Base-by-base conservation (phyloP, 768 basidiomycete genomes). In the Collybia nuda region DNA sequence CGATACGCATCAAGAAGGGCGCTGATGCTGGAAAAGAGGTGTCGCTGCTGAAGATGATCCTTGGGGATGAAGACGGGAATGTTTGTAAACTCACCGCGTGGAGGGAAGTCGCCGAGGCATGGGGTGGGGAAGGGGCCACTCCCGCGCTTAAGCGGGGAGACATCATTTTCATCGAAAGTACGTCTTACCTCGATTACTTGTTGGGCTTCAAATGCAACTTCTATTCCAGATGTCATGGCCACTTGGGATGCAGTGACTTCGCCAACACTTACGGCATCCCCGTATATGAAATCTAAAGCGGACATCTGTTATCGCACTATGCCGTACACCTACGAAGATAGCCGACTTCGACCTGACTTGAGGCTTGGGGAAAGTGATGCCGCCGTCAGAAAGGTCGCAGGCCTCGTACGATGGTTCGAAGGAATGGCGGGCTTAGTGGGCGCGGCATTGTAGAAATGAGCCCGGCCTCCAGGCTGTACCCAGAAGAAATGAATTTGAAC, bases 241-340 rank as follows among this genome's bases (percentile, higher is more conserved):
- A 63, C 70, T 7, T 78, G 71, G 60, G 77, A 81, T 53, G 60
- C 72, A 1, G 58, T 64, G 8, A 64, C 73, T 1, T 72, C 81
- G 1, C 66, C 80, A 42, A 71, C 73, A 2, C 67, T 91, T 22
- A 81, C 83, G 0, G 90, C 88, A 0, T 91, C 90, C 1, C 82
- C 85, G 11, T 77, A 81, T 56, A 75, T 84, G 21, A 80, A 77
- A 41, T 85, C 88, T 1, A 69, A 63, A 44, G 62, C 82, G 41
- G 75, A 84, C 55, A 84, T 92, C 14, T 93, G 90, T 62, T 93
- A 86, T 67, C 82, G 90, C 17, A 85, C 88, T 6, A 79, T 92
- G 79, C 86, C 88, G 2, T 76, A 79, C 55, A 72, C 75, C 1
- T 73, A 72, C 23, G 77, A 80, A 52, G 88, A 92, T 62, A 68